Conservation (phyloP, 108 stramenopile species). For the Thalassiosira profunda region DNA sequence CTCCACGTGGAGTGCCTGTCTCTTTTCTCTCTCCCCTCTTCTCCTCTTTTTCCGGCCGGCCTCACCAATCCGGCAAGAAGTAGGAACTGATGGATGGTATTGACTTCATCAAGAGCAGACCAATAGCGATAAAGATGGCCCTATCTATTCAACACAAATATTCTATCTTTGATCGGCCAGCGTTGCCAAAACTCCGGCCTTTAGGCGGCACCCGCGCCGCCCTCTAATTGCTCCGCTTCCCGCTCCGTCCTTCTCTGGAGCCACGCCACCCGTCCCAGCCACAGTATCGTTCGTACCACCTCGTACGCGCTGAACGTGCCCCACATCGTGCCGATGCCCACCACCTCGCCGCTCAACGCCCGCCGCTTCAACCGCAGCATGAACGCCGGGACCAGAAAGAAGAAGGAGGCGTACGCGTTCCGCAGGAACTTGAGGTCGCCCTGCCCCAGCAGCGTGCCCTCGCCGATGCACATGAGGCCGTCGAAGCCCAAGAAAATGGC, state of each 20-base stretch:
- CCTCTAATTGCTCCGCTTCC: conserved; percentile 22
- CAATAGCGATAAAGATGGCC: no score
- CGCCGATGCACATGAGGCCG: conserved; percentile 69
- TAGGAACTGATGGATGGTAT: no score
- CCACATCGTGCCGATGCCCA: conserved; percentile 72
- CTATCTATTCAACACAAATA: no score
- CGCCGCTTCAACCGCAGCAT: conserved; percentile 80
- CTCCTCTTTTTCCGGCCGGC: no score
- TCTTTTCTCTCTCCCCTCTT: no score
- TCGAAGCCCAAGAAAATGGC: conserved; percentile 66
- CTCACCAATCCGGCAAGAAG: no score
- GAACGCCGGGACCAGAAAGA: conserved; percentile 72
- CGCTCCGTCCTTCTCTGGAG: conserved; percentile 61
- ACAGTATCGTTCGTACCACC: conserved; percentile 50
- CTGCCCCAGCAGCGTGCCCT: conserved; percentile 79
- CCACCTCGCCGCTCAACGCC: conserved; percentile 57
- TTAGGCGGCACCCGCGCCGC: no score
- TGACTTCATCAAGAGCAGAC: no score
- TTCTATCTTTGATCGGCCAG: no score
- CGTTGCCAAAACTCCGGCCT: no score
- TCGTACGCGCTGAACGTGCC: conserved; percentile 73
- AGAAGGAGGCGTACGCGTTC: conserved; percentile 70
- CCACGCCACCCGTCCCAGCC: conserved; percentile 27
- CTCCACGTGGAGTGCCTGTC: no score
- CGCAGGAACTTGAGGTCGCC: conserved; percentile 79